These are phyloP conservation scores for Saturnispora saitoi DNA, from an alignment of 805 yeast genomes.

Conservation along the genomic window DNA sequence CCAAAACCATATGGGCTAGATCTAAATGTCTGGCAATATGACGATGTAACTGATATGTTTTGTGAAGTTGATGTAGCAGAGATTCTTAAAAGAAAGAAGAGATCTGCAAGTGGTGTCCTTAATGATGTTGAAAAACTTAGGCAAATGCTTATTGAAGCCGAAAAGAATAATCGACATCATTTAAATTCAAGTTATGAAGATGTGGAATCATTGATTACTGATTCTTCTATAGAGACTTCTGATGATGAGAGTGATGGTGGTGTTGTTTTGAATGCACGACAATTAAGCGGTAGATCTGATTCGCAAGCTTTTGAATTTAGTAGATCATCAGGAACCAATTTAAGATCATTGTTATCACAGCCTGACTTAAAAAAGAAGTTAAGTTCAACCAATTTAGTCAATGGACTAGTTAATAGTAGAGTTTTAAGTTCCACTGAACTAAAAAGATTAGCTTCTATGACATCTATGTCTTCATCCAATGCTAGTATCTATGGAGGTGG, in stretches of 20 bases:
- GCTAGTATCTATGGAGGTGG: neutral
- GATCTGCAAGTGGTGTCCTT: slow-evolving; percentile 21
- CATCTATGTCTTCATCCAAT: neutral
- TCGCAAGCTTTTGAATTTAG: slow-evolving; percentile 27
- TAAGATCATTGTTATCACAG: slow-evolving; percentile 3
- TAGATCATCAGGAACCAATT: slow-evolving; percentile 1
- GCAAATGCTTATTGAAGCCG: slow-evolving; percentile 8
- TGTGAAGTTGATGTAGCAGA: slow-evolving; percentile 32
- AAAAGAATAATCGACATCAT: slow-evolving; percentile 6
- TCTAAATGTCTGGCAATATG: slow-evolving; percentile 31
- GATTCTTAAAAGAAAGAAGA: slow-evolving; percentile 28
- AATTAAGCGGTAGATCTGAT: slow-evolving; percentile 21
- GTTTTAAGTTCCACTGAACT: slow-evolving; percentile 9
- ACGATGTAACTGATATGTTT: slow-evolving; percentile 28
- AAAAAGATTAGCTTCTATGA: slow-evolving; percentile 6
- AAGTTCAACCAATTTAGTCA: slow-evolving; percentile 2
- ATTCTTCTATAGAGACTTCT: slow-evolving; percentile 11
- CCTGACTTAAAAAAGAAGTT: slow-evolving; percentile 2
- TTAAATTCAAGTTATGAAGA: slow-evolving; percentile 14
- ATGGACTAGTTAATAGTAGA: neutral
- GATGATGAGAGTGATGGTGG: slow-evolving; percentile 7
- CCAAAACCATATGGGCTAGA: slow-evolving; percentile 34
- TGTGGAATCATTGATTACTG: neutral
- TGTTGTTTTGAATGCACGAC: slow-evolving; percentile 7
- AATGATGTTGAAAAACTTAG: slow-evolving; percentile 15